phyloP scores from a whole-genome alignment of 768 basidiomycete genomes.

The Punctularia strigosozonata region DNA sequence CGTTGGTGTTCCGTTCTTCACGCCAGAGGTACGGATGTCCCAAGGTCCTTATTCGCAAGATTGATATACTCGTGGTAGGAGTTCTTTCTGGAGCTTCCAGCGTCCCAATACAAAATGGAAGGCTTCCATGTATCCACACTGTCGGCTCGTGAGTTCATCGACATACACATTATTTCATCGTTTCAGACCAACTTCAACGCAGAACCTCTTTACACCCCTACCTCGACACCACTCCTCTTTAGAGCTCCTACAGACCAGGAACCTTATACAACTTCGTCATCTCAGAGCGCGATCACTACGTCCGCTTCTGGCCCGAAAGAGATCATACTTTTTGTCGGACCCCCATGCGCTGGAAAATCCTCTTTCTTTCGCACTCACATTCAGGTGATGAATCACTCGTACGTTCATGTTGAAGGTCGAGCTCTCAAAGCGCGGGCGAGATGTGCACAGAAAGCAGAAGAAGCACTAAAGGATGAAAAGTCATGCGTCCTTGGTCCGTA shows the following conservation, averaged over 20 bases:
- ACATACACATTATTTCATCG: not conserved
- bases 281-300: too few species aligned
- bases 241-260: constrained; percentile 1
- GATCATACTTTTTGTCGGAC: constrained; percentile 51
- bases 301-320: too few species aligned
- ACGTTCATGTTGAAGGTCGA: constrained; percentile 85
- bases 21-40: constrained; percentile 61
- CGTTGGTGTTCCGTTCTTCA: constrained; percentile 58
- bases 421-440: constrained; percentile 60
- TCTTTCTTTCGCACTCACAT: constrained; percentile 70
- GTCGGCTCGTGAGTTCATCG: constrained; percentile 10
- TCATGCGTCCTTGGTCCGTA: constrained; percentile 72
- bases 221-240: constrained; percentile 36
- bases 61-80: constrained; percentile 35
- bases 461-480: constrained; percentile 38
- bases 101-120: constrained; percentile 35
- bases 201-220: constrained; percentile 42
- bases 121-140: constrained; percentile 58
- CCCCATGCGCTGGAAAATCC: constrained; percentile 67
- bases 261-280: too few species aligned
- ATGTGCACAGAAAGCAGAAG: constrained; percentile 56
- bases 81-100: constrained; percentile 52
- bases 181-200: constrained; percentile 4
- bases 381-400: too few species aligned
- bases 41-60: not conserved